Evolutionary conservation across 352 stramenopile genomes (phyloP), one percentile per base, ranked within the genome.

Genomic region (Globisporangium cystogenes): DNA sequence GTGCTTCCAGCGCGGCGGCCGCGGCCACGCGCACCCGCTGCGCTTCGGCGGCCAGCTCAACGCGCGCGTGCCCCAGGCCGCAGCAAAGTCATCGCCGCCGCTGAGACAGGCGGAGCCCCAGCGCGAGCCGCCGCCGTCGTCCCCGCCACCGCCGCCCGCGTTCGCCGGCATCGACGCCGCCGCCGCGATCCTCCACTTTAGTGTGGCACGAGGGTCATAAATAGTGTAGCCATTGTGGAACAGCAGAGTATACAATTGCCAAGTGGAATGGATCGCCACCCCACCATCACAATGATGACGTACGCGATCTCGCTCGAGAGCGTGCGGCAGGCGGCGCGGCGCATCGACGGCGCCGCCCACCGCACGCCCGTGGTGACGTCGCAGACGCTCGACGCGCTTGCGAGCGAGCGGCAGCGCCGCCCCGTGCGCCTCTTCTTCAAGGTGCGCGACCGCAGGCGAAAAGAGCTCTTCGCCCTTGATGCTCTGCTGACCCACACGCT

Each of bases 361-460:
- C 67, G 70, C 43, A 90, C 80, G 51, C 80, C 80, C 14, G 76
- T 90, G 59, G 60, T 86, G 35, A 86, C 76, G 48, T 77, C 68
- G 47, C 50, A 65, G 21, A 59, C 76, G 27, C 72, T 90, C 16
- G 76, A 90, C 35, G 60, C 69, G 14, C 49, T 76, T 21, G 75
- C 70, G 53, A 65, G 48, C 40, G 29, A 51, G 36, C 37, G 7
- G 27, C 37, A 29, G 21, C 12, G 43, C 27, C 20, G 51, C n/a
- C 50, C 45, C 45, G 52, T 72, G 44, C 68, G 64, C 0, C 55
- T 88, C 31, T 88, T 86, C 53, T 88, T 88, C 59, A 88, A 88
- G 65, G 77, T 86, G 55, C 27, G 26, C 10, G n/a, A n/a, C n/a
- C n/a, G n/a, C n/a, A n/a, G n/a, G 39, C 15, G 20, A 53, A 23